These are phyloP conservation scores for Leishmania amazonensis DNA, from an alignment of 208 protist genomes.

Conservation along the genomic window DNA sequence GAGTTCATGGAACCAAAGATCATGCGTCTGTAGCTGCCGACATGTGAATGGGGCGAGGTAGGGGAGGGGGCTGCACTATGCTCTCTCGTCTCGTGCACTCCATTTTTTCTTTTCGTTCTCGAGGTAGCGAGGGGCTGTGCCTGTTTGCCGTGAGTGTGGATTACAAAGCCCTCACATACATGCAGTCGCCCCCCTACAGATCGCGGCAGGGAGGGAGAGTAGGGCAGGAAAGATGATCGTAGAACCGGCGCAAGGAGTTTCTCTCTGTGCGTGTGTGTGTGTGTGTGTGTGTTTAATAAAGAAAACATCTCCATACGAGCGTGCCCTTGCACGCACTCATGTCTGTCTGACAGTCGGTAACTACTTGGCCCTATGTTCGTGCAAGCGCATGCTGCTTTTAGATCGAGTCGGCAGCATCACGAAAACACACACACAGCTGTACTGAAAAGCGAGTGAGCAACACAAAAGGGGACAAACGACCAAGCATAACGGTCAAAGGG, in stretches of 20 bases:
- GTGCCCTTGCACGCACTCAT: neutral
- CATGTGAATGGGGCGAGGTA: neutral
- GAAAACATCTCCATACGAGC: neutral
- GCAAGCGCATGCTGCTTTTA: neutral
- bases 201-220: neutral
- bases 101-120: neutral
- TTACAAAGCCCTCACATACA: neutral
- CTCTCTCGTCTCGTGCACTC: neutral
- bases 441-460: slow-evolving; percentile 1
- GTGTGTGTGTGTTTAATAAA: neutral
- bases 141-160: neutral
- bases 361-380: neutral
- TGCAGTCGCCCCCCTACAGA: neutral
- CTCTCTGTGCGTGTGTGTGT: neutral
- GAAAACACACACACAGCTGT: neutral
- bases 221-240: neutral
- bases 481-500: slow-evolving; percentile 1
- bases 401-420: neutral
- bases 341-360: neutral
- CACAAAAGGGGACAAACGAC: neutral
- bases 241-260: neutral
- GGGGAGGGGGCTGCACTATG: neutral
- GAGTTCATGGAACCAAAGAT: neutral
- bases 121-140: neutral
- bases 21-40: neutral